Evolutionary conservation across 495 filamentous ascomycete genomes (phyloP).

Genomic region (Podospora sp.): DNA sequence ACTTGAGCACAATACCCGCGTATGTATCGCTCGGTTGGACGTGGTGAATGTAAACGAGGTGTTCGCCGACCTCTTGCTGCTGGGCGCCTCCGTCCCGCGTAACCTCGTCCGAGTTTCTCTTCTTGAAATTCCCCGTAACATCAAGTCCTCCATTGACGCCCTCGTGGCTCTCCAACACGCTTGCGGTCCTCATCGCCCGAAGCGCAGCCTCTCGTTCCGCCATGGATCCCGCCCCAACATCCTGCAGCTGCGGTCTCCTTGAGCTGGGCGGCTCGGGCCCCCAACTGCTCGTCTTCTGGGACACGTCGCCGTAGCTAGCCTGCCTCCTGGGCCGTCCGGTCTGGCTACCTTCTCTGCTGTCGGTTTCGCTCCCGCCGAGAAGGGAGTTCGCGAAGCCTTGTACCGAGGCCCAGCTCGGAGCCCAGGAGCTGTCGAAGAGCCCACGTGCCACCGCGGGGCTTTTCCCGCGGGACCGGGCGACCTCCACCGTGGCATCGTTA

Average conservation of each 20-base stretch:
- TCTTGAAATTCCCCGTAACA: slow-evolving; percentile 52
- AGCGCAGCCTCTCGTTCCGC: slow-evolving; percentile 51
- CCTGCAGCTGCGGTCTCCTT: slow-evolving; percentile 40
- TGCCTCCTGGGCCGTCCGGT: slow-evolving; percentile 12
- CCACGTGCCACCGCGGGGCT: slow-evolving; percentile 39
- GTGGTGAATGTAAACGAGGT: slow-evolving; percentile 86
- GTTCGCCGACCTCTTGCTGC: slow-evolving; percentile 57
- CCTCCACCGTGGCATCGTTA: slow-evolving; percentile 34
- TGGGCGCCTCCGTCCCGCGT: slow-evolving; percentile 26
- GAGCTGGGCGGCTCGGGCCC: slow-evolving; percentile 44
- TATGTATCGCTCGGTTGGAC: slow-evolving; percentile 82
- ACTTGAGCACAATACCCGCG: slow-evolving; percentile 85
- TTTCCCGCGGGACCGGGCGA: slow-evolving; percentile 35
- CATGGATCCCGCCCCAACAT: slow-evolving; percentile 52
- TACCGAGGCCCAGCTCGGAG: slow-evolving; percentile 50
- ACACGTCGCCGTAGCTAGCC: slow-evolving; percentile 9
- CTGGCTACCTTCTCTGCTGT: slow-evolving; percentile 35
- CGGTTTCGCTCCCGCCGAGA: slow-evolving; percentile 31
- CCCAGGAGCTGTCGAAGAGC: slow-evolving; percentile 47
- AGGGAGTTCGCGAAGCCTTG: slow-evolving; percentile 49
- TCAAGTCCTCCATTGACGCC: slow-evolving; percentile 53
- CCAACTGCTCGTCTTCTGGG: slow-evolving; percentile 33
- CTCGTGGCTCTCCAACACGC: slow-evolving; percentile 55
- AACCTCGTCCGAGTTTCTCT: slow-evolving; percentile 56
- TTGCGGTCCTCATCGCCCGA: slow-evolving; percentile 50